Base-by-base conservation (phyloP, 352 stramenopile species). In the Phytopythium chamaehyphon region DNA sequence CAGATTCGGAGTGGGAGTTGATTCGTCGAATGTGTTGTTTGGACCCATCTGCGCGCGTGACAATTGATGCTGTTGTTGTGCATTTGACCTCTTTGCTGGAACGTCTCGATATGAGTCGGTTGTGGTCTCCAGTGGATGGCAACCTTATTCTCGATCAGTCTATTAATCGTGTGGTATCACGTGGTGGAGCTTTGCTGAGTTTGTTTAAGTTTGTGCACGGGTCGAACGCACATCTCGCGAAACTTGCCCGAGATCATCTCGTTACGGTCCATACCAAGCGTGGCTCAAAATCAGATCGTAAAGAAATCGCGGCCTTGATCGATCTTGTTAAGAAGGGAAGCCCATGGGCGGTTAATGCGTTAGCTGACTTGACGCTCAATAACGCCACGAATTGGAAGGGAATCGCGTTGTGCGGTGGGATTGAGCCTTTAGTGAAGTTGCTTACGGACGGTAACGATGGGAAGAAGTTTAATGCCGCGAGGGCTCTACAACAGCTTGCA, bases 1-100 rank as follows among this genome's bases (percentile, higher is more conserved):
- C 22, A 1, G 18, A 35, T 10, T 8, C 16, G 9, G 45, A 62
- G 26, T 66, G 53, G 58, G 35, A 26, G 14, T 12, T 66, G 8
- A 57, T 66, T 38, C 21, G 44, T 28, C 33, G 44, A 18, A 58
- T 65, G 58, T 66, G 58, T 31, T 46, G 16, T 16, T 48, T 42
- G 7, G 23, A 57, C 2, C 46, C 52, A 2, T 6, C n/a, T 2
- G 14, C 56, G 31, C 40, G 57, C 15, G 26, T 53, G 7, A 56
- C 24, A 3, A 52, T 56, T 31, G 47, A 37, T 22, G 33, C 47
- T 1, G 47, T 54, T 15, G 47, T 54, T 19, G 26, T 53, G 23
- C 21, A 53, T 33, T 31, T 51, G 31, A 31, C 45, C 9, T 42
- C 45, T 2, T 19, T 51, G 7, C 6, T 51, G n/a, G 45, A 51